Evolutionary conservation across 2,329 filamentous ascomycete species (phyloP), one percentile per base, ranked within the genome.

Genomic region (Parastagonospora nodorum): DNA sequence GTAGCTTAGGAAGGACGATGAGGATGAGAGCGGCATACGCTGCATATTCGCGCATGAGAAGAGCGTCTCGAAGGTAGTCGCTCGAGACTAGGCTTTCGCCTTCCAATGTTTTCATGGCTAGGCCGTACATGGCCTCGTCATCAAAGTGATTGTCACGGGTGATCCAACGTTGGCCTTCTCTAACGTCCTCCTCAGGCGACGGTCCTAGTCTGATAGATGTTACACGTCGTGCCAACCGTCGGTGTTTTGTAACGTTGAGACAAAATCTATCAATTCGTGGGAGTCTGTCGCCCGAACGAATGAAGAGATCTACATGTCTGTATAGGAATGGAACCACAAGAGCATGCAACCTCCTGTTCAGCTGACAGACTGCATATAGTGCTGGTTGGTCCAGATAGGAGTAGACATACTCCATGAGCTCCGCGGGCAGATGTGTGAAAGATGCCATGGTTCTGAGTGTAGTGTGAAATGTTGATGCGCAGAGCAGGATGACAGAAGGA

Each of bases 231-330:
- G 62, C 63, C 11, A 55, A 53, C 14, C 50, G 53, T 14, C 29
- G 19, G 12, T 64, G 50, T 16, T 53, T 44, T 8, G 64, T 45
- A 14, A 69, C 51, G 27, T 57, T 61, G 28, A 65, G 53, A 48
- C 63, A 66, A 36, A 69, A 63, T 11, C 38, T 41, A 37, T 68
- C 64, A 33, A 69, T 63, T 15, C 60, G 60, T 12, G 64, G 64
- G n/a, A 64, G 30, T 16, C 35, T 54, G 29, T 57, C 42, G 19
- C 51, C 55, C 1, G 57, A 41, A 4, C 43, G 50, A 27, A 66
- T 58, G 11, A 55, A 53, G 3, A 69, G 51, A 46, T 67, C 57
- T 15, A 68, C 52, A 44, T 67, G 50, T 4, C 58, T 56, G 36
- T 69, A 69, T 2, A 70, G 42, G 15, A 59, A 55, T 2, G 64